Conservation (phyloP, 2,329 filamentous ascomycete genomes). For the Bimuria novae-zelandiae region DNA sequence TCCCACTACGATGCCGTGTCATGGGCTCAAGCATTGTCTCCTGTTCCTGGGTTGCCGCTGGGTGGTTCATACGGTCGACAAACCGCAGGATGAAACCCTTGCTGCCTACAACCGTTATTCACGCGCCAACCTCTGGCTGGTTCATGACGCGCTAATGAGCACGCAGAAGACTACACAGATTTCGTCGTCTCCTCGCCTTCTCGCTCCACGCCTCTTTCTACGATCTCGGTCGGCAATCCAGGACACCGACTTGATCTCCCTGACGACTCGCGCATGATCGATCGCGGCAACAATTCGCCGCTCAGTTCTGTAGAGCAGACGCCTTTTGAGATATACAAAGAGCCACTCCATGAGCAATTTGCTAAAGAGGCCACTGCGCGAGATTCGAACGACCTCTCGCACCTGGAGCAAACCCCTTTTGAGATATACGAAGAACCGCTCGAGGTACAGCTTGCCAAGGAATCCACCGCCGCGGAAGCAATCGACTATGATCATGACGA, state of each 20-base stretch:
- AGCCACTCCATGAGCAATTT: slow-evolving; percentile 3
- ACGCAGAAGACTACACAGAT: slow-evolving; percentile 1
- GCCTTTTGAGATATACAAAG: slow-evolving; percentile 7
- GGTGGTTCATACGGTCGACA: neutral
- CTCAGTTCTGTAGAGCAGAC: neutral
- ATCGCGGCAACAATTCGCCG: neutral
- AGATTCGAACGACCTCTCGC: neutral
- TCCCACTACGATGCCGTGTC: neutral
- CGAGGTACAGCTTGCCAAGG: neutral
- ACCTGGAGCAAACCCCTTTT: neutral
- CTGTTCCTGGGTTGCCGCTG: too few relatives aligned
- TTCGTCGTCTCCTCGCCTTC: neutral
- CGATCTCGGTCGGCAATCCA: neutral
- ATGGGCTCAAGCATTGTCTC: too few relatives aligned
- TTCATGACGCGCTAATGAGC: neutral
- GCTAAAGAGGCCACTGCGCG: neutral
- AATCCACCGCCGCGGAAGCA: neutral
- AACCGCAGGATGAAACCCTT: neutral
- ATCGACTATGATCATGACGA: neutral
- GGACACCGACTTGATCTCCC: neutral
- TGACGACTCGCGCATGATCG: neutral
- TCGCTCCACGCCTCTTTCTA: slow-evolving; percentile 3
- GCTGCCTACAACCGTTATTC: neutral
- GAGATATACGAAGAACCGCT: slow-evolving; percentile 8
- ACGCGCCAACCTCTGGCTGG: neutral